These are phyloP conservation scores for Tylopilus felleus DNA, from an alignment of 768 basidiomycete species.

Conservation along the genomic window DNA sequence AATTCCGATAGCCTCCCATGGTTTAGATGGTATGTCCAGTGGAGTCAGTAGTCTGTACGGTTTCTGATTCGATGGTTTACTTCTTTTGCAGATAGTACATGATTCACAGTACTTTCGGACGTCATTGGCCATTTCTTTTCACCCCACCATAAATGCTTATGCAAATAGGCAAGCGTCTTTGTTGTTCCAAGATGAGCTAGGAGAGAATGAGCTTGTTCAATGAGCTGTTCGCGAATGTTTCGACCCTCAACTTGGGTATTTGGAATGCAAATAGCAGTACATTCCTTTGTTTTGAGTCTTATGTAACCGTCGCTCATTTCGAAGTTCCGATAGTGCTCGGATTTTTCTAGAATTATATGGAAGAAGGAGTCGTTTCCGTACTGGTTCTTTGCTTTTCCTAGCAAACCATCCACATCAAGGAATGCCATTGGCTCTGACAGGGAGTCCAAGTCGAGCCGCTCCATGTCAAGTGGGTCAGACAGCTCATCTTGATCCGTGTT, in stretches of 20 bases:
- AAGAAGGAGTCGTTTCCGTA: no score
- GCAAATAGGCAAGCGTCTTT: constrained; percentile 32
- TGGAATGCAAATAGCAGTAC: constrained; percentile 27
- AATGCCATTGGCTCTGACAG: no score
- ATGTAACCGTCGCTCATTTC: constrained; percentile 11
- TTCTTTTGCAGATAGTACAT: background rate
- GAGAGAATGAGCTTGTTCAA: constrained; percentile 37
- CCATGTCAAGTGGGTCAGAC: no score
- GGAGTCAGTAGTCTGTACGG: constrained; percentile 28
- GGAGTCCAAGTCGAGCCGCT: no score
- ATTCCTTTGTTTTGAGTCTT: constrained; percentile 4
- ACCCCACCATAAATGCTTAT: constrained; percentile 36
- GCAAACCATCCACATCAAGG: no score
- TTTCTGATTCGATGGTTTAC: constrained; percentile 24
- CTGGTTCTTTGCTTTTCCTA: no score
- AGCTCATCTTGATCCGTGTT: no score
- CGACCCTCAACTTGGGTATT: constrained; percentile 1
- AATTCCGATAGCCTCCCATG: constrained; percentile 13
- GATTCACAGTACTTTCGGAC: background rate
- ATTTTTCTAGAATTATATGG: no score
- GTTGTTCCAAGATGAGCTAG: constrained; percentile 36
- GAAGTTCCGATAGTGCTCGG: constrained; percentile 23
- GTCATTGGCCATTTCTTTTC: constrained; percentile 35
- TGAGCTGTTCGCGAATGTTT: constrained; percentile 30
- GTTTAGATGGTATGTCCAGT: constrained; percentile 23